Evolutionary conservation across 2,329 filamentous ascomycete genomes (phyloP).

Genomic region (Fusarium sp.): DNA sequence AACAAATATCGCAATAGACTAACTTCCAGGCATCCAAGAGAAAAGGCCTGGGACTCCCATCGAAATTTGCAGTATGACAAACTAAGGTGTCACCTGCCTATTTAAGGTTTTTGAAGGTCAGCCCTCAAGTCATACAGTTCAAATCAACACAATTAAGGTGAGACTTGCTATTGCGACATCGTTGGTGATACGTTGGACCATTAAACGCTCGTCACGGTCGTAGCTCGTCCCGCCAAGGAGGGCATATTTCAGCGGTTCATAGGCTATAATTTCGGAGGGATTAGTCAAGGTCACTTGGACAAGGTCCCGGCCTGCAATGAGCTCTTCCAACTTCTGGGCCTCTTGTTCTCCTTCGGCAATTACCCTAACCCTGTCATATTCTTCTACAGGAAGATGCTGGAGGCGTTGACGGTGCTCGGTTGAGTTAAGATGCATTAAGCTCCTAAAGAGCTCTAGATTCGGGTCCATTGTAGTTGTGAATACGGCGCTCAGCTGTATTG

Average conservation of each 20-base stretch:
- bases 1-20: no score
- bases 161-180: neutral
- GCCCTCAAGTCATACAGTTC: no score
- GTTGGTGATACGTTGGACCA: conserved; percentile 16
- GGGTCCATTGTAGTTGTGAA: conserved; percentile 6
- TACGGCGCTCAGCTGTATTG: no score
- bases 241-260: neutral
- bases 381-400: neutral
- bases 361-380: neutral
- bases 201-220: neutral
- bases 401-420: neutral
- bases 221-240: conserved; percentile 22
- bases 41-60: no score
- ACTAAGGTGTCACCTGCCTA: no score
- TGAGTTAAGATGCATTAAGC: conserved; percentile 8
- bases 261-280: conserved; percentile 3
- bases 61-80: no score
- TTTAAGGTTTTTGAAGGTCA: no score
- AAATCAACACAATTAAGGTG: neutral
- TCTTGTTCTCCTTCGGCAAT: neutral
- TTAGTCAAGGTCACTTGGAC: conserved; percentile 14
- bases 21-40: no score
- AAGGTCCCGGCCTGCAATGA: conserved; percentile 22
- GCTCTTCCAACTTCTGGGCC: neutral
- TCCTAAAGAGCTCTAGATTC: conserved; percentile 15